These are phyloP conservation scores for Juglanconis oblonga DNA, from an alignment of 2,329 filamentous ascomycete genomes.

Conservation along the genomic window DNA sequence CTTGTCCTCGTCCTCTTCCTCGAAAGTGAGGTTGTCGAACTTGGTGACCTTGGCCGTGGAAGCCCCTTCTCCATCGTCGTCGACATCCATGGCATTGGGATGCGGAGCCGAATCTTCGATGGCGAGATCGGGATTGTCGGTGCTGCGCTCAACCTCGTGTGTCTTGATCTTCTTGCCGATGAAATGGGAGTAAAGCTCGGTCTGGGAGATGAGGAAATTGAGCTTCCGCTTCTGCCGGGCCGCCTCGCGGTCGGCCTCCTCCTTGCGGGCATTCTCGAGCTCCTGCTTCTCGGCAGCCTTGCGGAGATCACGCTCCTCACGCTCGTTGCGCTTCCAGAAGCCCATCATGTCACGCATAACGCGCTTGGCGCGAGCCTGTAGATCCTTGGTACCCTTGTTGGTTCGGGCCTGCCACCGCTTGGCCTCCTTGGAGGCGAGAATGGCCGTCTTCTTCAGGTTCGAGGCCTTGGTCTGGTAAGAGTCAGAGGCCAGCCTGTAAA, in stretches of 20 bases:
- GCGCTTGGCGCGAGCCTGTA: constrained; percentile 92
- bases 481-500: constrained; percentile 81
- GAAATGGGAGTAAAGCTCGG: constrained; percentile 97
- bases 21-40: constrained; percentile 93
- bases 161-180: constrained; percentile 99
- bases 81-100: constrained; percentile 44
- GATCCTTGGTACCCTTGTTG: constrained; percentile 98
- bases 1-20: constrained; percentile 84
- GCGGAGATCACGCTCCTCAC: constrained; percentile 90
- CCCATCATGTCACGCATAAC: constrained; percentile 99
- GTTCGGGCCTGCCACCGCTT: constrained; percentile 96
- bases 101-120: constrained; percentile 42
- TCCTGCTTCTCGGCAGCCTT: constrained; percentile 95
- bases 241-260: constrained; percentile 94
- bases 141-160: constrained; percentile 86
- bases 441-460: constrained; percentile 97
- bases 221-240: constrained; percentile 97
- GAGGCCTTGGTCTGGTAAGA: constrained; percentile 85
- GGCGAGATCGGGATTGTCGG: constrained; percentile 73
- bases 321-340: constrained; percentile 99
- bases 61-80: constrained; percentile 51
- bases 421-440: constrained; percentile 94
- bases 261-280: constrained; percentile 92
- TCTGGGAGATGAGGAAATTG: constrained; percentile 98
- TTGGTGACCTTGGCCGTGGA: constrained; percentile 75